Evolutionary conservation across 2,329 filamentous ascomycete species (phyloP).

Genomic region (Ophioceras dolichostomum): DNA sequence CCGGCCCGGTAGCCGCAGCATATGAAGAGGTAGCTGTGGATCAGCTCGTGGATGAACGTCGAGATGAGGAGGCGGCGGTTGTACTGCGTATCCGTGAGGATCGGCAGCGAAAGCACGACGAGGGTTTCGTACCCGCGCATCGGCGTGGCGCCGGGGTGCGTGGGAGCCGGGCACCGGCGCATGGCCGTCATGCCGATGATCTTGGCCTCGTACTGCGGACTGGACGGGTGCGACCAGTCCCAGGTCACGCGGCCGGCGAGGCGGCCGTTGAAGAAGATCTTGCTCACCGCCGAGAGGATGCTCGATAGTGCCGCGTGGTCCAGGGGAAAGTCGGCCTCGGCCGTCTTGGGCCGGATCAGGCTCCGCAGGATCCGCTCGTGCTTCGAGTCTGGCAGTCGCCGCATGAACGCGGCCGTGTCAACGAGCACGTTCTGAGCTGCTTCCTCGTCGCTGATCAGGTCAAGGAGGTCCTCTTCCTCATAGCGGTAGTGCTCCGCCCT

Average conservation of each 20-base stretch:
- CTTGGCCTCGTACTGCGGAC: slow-evolving; percentile 35
- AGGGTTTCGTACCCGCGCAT: slow-evolving; percentile 47
- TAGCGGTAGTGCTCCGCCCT: not conserved
- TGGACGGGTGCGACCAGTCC: slow-evolving; percentile 44
- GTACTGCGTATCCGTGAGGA: slow-evolving; percentile 42
- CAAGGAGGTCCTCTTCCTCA: slow-evolving; percentile 20
- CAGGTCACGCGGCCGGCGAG: slow-evolving; percentile 46
- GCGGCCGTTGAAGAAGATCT: slow-evolving; percentile 47
- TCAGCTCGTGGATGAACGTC: slow-evolving; percentile 54
- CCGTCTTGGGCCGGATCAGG: slow-evolving; percentile 39
- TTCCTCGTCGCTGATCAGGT: slow-evolving; percentile 29
- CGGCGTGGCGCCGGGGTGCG: too few species aligned
- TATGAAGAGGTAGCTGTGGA: slow-evolving; percentile 55
- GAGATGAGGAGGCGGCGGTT: slow-evolving; percentile 49
- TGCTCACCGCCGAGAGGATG: slow-evolving; percentile 49
- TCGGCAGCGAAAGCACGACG: slow-evolving; percentile 47
- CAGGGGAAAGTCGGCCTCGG: slow-evolving; percentile 34
- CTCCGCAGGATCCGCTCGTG: slow-evolving; percentile 45
- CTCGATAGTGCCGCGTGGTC: slow-evolving; percentile 44
- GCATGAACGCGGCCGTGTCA: slow-evolving; percentile 30
- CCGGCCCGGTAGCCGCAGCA: slow-evolving; percentile 45
- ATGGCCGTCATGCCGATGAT: slow-evolving; percentile 53
- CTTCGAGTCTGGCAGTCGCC: slow-evolving; percentile 34
- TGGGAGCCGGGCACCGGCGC: too few species aligned
- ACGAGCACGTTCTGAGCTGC: slow-evolving; percentile 36